phyloP scores from a whole-genome alignment of 768 basidiomycete genomes.

The Thelephora aurantiotincta region DNA sequence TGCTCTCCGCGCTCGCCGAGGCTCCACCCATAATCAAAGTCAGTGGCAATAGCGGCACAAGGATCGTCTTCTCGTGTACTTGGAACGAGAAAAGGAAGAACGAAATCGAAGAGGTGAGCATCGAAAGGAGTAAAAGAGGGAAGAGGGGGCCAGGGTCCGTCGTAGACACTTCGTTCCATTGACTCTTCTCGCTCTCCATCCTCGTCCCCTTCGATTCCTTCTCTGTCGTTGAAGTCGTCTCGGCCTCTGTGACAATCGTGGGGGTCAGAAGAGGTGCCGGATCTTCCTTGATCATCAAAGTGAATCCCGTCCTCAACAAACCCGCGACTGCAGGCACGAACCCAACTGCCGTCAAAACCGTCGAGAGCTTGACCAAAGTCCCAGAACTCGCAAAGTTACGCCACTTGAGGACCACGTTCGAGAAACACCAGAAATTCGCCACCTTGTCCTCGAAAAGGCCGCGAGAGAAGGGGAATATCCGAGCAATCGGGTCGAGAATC shows the following conservation, averaged over 20 bases:
- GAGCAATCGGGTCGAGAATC: conserved; percentile 50
- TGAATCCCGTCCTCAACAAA: conserved; percentile 24
- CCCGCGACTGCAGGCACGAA: conserved; percentile 50
- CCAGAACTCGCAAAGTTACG: conserved; percentile 32
- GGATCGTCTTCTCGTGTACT: conserved; percentile 88
- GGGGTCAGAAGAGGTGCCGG: neutral
- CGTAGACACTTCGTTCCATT: conserved; percentile 4
- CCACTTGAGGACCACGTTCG: conserved; percentile 85
- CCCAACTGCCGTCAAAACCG: conserved; percentile 50
- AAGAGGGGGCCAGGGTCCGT: conserved; percentile 35
- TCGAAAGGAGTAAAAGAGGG: conserved; percentile 63
- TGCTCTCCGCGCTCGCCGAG: conserved; percentile 25
- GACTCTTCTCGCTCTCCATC: conserved; percentile 1
- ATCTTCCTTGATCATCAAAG: conserved; percentile 10
- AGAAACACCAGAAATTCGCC: conserved; percentile 95
- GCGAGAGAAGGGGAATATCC: conserved; percentile 86
- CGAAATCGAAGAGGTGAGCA: conserved; percentile 72
- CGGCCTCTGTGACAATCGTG: neutral
- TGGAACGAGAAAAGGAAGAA: conserved; percentile 97
- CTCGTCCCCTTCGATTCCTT: too few relatives aligned
- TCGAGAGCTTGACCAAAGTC: conserved; percentile 50
- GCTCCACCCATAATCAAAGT: conserved; percentile 54
- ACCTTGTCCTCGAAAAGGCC: conserved; percentile 95
- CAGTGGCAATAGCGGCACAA: conserved; percentile 75
- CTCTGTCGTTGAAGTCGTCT: conserved; percentile 2